phyloP scores from a whole-genome alignment of 2,329 filamentous ascomycete genomes.

The Trichoderma arundinaceum region DNA sequence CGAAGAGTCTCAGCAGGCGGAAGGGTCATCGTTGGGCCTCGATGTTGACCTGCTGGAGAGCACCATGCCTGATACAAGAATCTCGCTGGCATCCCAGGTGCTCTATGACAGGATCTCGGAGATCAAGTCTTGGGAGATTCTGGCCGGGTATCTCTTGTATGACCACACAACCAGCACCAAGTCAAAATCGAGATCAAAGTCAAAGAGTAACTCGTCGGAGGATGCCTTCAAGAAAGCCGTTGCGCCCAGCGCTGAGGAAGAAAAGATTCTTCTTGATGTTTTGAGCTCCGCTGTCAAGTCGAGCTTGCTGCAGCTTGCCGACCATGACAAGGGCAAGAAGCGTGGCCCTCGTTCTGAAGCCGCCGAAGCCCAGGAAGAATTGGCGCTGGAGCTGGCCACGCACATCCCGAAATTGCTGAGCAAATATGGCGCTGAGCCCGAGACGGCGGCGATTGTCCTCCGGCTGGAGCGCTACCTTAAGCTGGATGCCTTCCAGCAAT shows the following conservation, averaged over 20 bases:
- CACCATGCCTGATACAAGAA: conserved; percentile 75
- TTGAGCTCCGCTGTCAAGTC: conserved; percentile 82
- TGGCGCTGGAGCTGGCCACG: conserved; percentile 76
- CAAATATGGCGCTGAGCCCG: conserved; percentile 90
- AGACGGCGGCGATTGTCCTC: conserved; percentile 83
- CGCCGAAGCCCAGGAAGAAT: conserved; percentile 75
- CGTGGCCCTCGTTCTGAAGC: conserved; percentile 66
- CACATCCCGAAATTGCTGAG: conserved; percentile 85
- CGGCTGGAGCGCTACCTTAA: conserved; percentile 86
- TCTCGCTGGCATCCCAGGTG: conserved; percentile 83
- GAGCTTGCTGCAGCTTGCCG: conserved; percentile 68
- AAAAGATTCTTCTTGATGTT: conserved; percentile 84
- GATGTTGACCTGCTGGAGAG: conserved; percentile 65
- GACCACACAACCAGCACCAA: conserved; percentile 77
- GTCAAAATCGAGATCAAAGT: conserved; percentile 57
- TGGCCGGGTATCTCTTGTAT: conserved; percentile 89
- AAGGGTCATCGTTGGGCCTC: conserved; percentile 50
- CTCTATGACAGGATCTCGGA: conserved; percentile 83
- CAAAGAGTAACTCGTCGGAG: conserved; percentile 61
- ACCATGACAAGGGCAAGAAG: conserved; percentile 66
- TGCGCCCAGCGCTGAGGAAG: conserved; percentile 76
- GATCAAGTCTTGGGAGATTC: conserved; percentile 82
- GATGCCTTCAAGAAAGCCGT: conserved; percentile 72
- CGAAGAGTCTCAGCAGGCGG: conserved; percentile 59
- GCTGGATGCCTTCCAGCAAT: conserved; percentile 83